A percentile compares a stretch with the other conserved stretches of the same genome.
Evolutionary conservation across 352 stramenopile species (phyloP).

Genomic region (Globisporangium viniferum): DNA sequence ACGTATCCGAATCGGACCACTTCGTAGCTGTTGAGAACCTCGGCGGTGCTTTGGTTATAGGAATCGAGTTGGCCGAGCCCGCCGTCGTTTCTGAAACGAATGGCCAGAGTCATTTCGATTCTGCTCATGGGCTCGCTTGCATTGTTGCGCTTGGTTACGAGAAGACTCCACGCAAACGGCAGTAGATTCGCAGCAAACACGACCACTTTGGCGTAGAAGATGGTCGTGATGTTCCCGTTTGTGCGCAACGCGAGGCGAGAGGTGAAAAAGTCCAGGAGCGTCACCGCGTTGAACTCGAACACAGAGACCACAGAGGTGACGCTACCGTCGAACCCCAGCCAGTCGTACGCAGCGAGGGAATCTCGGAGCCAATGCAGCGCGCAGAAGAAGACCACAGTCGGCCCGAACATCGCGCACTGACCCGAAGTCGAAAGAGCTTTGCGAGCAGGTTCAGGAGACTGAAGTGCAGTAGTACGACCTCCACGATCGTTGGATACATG

Average conservation of each 20-base stretch:
- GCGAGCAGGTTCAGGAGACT: slow-evolving; percentile 22
- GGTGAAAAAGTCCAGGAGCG: slow-evolving; percentile 11
- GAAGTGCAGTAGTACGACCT: slow-evolving; percentile 27
- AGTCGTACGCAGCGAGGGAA: no score
- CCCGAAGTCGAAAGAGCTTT: slow-evolving; percentile 15
- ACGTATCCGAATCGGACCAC: neutral
- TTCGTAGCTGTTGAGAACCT: neutral
- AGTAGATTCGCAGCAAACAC: slow-evolving; percentile 1
- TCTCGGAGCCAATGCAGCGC: slow-evolving; percentile 7
- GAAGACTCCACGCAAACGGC: slow-evolving; percentile 1
- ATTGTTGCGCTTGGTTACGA: neutral
- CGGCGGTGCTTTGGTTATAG: neutral
- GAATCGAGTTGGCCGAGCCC: neutral
- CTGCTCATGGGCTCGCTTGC: neutral
- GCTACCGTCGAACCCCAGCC: no score
- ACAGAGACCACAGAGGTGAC: neutral
- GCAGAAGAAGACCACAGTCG: slow-evolving; percentile 18
- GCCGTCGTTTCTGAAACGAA: neutral
- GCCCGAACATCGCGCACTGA: slow-evolving; percentile 25
- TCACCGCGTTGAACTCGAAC: neutral
- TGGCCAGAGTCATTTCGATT: neutral
- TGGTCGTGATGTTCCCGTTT: slow-evolving; percentile 3
- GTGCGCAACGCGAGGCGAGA: neutral
- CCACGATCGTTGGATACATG: slow-evolving; percentile 29
- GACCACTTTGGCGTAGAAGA: slow-evolving; percentile 2